These are phyloP conservation scores for Pleurotus djamor DNA, from an alignment of 768 basidiomycete genomes.

Conservation along the genomic window DNA sequence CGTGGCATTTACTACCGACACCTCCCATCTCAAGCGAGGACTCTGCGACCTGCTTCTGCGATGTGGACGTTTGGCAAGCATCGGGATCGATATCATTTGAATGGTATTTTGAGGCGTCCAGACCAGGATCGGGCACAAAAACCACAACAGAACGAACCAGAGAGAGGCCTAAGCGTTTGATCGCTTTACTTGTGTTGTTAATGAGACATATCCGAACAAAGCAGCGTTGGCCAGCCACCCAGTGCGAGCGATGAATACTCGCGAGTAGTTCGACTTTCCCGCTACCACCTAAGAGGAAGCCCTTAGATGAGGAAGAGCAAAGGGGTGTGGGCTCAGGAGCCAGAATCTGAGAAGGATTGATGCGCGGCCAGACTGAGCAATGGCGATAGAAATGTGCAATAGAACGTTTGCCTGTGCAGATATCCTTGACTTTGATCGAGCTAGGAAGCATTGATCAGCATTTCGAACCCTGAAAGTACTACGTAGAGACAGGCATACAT, in stretches of 20 bases:
- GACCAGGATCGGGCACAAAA: constrained; percentile 52
- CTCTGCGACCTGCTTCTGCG: constrained; percentile 62
- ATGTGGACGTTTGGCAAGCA: constrained; percentile 62
- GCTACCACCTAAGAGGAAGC: constrained; percentile 59
- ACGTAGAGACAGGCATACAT: constrained; percentile 35
- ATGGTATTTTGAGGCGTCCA: constrained; percentile 22
- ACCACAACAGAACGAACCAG: constrained; percentile 65
- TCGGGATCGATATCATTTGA: constrained; percentile 41
- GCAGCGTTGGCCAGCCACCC: constrained; percentile 83
- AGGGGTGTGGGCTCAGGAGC: constrained; percentile 59
- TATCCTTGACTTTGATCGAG: constrained; percentile 74
- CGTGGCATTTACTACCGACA: constrained; percentile 60
- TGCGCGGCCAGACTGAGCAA: constrained; percentile 76
- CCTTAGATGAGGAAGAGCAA: constrained; percentile 50
- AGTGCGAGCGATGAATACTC: constrained; percentile 65
- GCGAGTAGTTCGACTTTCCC: constrained; percentile 68
- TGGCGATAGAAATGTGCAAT: constrained; percentile 90
- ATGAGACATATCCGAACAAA: constrained; percentile 60
- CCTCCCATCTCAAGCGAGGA: constrained; percentile 66
- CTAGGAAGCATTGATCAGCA: constrained; percentile 27
- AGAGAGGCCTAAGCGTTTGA: constrained; percentile 63
- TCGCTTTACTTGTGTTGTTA: constrained; percentile 66
- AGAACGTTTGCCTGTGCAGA: constrained; percentile 55
- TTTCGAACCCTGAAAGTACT: neutral
- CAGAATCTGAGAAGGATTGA: constrained; percentile 61